Percentiles rank a stretch among this genome's conserved stretches.
Evolutionary conservation across 2,329 filamentous ascomycete genomes (phyloP).

Genomic region (Fusarium napiforme): DNA sequence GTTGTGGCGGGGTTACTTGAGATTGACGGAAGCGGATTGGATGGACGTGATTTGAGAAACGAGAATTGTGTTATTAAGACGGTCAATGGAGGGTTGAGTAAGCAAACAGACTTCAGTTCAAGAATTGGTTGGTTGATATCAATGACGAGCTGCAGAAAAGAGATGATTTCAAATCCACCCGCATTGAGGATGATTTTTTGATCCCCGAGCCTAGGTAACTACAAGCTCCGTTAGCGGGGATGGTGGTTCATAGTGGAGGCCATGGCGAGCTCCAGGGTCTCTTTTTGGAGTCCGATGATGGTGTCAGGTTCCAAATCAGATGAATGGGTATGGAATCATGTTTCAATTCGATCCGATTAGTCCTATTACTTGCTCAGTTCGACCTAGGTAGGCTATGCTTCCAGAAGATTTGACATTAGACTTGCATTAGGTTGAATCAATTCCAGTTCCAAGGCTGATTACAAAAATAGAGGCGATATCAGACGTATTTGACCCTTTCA

Average conservation of each 20-base stretch:
- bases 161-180: constrained; percentile 43
- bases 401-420: not conserved
- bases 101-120: constrained; percentile 26
- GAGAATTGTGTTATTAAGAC: constrained; percentile 19
- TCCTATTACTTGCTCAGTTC: not conserved
- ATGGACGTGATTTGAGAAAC: constrained; percentile 2
- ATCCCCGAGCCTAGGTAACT: constrained; percentile 10
- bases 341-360: not conserved
- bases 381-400: not conserved
- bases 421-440: not conserved
- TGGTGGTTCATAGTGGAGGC: not conserved
- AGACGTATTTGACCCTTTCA: not conserved
- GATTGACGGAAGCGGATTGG: constrained; percentile 22
- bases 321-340: constrained; percentile 29
- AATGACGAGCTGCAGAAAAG: constrained; percentile 30
- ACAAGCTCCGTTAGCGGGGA: constrained; percentile 27
- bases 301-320: constrained; percentile 4
- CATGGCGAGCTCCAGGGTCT: constrained; percentile 10
- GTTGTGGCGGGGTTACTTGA: constrained; percentile 25
- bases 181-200: constrained; percentile 33
- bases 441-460: not conserved
- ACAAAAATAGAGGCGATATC: not conserved
- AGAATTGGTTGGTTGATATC: constrained; percentile 19
- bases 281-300: not conserved
- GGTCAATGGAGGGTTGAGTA: constrained; percentile 33